Evolutionary conservation across 2,329 filamentous ascomycete species (phyloP).

Genomic region (Graphium sp.): DNA sequence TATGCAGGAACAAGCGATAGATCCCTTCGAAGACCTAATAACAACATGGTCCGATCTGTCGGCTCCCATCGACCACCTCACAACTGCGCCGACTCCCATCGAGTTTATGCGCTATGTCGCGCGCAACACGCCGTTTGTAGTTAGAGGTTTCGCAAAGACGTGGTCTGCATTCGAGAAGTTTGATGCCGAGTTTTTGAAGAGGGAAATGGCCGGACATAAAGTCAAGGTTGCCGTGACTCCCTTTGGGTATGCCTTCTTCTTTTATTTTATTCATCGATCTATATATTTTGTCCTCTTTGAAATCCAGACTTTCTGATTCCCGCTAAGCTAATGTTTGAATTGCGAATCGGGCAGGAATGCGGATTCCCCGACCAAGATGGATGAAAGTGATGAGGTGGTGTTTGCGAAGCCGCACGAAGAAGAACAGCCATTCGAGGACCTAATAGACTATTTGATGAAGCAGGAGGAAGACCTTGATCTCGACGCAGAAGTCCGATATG

Average conservation of each 20-base stretch:
- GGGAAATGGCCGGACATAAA: conserved; percentile 31
- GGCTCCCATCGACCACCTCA: conserved; percentile 35
- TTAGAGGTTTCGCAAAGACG: conserved; percentile 40
- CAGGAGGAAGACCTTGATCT: conserved; percentile 31
- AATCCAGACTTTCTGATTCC: not conserved
- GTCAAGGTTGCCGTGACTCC: conserved; percentile 73
- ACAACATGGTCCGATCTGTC: conserved; percentile 60
- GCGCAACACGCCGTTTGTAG: conserved; percentile 57
- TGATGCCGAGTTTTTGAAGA: conserved; percentile 41
- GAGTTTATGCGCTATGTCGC: conserved; percentile 69
- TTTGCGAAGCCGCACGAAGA: conserved; percentile 63
- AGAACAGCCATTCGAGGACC: conserved; percentile 40
- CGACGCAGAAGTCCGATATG: conserved; percentile 43
- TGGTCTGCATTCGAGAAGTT: conserved; percentile 50
- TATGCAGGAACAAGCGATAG: too few species aligned
- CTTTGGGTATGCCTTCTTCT: conserved; percentile 38
- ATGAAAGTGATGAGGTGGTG: conserved; percentile 16
- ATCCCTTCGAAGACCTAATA: too few species aligned
- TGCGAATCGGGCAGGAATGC: conserved; percentile 15
- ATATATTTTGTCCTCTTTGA: not conserved
- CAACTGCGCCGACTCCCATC: conserved; percentile 51
- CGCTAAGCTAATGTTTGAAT: not conserved
- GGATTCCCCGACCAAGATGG: conserved; percentile 15
- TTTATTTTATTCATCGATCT: too few species aligned
- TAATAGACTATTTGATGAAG: conserved; percentile 41